Percentiles rank a stretch among this genome's conserved stretches.
phyloP scores from a whole-genome alignment of 1,284 basidiomycete genomes.

The Spongispora temasekensis region DNA sequence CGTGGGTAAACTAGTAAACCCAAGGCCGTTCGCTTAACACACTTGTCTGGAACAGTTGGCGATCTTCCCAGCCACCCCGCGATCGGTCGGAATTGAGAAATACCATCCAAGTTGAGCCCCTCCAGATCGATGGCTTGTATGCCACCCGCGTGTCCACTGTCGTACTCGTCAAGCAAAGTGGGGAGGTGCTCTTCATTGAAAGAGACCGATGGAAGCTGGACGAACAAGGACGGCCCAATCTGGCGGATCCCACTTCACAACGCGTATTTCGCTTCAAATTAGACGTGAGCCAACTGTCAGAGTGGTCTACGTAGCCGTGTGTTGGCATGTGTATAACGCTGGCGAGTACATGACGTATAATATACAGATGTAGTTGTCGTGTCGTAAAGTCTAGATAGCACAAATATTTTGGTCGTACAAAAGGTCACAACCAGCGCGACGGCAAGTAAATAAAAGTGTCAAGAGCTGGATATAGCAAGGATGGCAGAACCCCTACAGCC shows the following conservation, averaged over 20 bases:
- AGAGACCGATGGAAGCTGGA: constrained; percentile 63
- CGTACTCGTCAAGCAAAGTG: constrained; percentile 61
- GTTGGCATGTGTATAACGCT: constrained; percentile 15
- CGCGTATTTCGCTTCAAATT: constrained; percentile 57
- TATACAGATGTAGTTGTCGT: constrained; percentile 27
- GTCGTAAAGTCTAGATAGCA: constrained; percentile 23
- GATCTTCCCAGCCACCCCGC: constrained; percentile 44
- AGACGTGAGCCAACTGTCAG: constrained; percentile 21
- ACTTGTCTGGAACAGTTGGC: too few relatives aligned
- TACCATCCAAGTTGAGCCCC: constrained; percentile 61
- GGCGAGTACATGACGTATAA: constrained; percentile 37
- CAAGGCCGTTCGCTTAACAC: too few relatives aligned
- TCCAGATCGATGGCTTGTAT: constrained; percentile 44
- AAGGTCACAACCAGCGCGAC: constrained; percentile 39
- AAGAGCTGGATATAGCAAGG: constrained; percentile 9
- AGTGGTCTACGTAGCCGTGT: constrained; percentile 18
- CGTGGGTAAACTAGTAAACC: constrained; percentile 61
- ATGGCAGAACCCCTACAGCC: background rate
- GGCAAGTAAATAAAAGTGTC: constrained; percentile 27
- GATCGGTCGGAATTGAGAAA: constrained; percentile 55
- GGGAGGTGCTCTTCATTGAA: constrained; percentile 67
- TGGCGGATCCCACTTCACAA: constrained; percentile 46
- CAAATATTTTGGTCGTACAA: constrained; percentile 28
- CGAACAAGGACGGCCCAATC: constrained; percentile 37
- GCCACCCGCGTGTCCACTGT: constrained; percentile 76